A percentile compares a stretch with the other conserved stretches of the same genome.
phyloP scores from a whole-genome alignment of 2,329 filamentous ascomycete genomes.

The Diplodia corticola region DNA sequence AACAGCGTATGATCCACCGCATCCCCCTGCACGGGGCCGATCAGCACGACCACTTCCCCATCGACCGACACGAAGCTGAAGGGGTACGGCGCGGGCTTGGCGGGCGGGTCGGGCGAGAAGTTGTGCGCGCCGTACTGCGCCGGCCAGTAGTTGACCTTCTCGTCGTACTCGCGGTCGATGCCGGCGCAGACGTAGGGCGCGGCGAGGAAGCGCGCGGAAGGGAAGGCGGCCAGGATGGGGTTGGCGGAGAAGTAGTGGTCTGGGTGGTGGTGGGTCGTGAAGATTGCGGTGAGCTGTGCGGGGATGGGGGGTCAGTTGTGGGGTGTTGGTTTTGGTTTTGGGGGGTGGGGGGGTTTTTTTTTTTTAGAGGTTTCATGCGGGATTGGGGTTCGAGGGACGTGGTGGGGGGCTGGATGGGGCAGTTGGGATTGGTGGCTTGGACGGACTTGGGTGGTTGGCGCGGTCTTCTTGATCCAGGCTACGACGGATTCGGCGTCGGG shows the following conservation, averaged over 20 bases:
- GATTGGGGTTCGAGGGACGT: too few relatives aligned
- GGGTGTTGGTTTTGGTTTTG: too few relatives aligned
- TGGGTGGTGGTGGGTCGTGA: constrained; percentile 40
- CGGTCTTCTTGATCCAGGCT: constrained; percentile 32
- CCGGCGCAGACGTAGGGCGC: constrained; percentile 31
- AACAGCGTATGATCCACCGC: constrained; percentile 31
- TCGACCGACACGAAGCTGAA: constrained; percentile 35
- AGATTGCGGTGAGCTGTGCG: constrained; percentile 31
- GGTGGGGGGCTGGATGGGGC: too few relatives aligned
- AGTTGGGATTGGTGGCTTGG: too few relatives aligned
- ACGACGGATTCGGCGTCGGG: constrained; percentile 34
- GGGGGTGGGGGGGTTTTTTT: neutral
- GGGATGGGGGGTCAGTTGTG: too few relatives aligned
- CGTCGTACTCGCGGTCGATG: constrained; percentile 39
- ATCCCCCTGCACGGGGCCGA: constrained; percentile 38
- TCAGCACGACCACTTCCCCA: constrained; percentile 30
- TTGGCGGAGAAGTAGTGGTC: constrained; percentile 34
- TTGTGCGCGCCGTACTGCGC: constrained; percentile 32
- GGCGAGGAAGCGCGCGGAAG: constrained; percentile 29
- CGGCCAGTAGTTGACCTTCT: constrained; percentile 37
- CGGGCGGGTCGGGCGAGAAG: constrained; percentile 27
- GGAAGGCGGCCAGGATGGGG: constrained; percentile 34
- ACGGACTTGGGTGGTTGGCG: constrained; percentile 22
- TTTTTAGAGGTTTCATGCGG: too few relatives aligned
- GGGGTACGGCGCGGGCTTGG: constrained; percentile 31